Evolutionary conservation across 371 early-diverging fungal genomes (phyloP).

Genomic region (Rhizopus arrhizus): DNA sequence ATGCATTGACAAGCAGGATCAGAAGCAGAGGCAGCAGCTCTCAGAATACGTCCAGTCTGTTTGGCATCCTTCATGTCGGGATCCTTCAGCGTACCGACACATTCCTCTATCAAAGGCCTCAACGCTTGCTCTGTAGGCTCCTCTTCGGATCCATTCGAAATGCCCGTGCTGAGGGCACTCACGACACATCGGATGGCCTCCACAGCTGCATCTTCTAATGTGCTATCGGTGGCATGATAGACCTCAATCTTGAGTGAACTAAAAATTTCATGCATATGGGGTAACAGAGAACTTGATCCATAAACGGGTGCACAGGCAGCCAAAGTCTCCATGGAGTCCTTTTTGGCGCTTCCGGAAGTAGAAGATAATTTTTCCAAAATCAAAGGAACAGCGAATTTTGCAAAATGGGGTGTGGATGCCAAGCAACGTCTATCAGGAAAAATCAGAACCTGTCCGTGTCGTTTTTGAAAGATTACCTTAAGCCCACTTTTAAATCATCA

Average conservation of each 20-base stretch:
- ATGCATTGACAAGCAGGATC: constrained; percentile 68
- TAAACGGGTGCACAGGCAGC: constrained; percentile 80
- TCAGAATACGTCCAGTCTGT: constrained; percentile 67
- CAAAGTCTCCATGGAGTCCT: constrained; percentile 85
- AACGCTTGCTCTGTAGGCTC: constrained; percentile 64
- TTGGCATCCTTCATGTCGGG: constrained; percentile 76
- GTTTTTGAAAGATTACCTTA: constrained; percentile 49
- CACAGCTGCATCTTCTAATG: constrained; percentile 64
- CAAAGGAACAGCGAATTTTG: constrained; percentile 79
- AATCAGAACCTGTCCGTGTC: neutral
- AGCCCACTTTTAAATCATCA: constrained; percentile 79
- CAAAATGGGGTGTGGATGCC: constrained; percentile 74
- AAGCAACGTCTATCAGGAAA: constrained; percentile 57
- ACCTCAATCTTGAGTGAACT: constrained; percentile 72
- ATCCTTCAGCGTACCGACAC: constrained; percentile 67
- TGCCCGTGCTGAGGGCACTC: constrained; percentile 48
- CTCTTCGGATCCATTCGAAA: constrained; percentile 27
- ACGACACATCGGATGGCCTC: constrained; percentile 64
- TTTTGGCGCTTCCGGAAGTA: constrained; percentile 86
- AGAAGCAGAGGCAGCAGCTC: constrained; percentile 69
- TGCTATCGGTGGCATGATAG: constrained; percentile 67
- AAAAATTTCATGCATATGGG: constrained; percentile 69
- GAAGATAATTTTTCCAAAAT: constrained; percentile 89
- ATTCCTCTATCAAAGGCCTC: constrained; percentile 66
- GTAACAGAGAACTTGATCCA: constrained; percentile 62